Conservation (phyloP, 2,329 filamentous ascomycete species). For the Blumeriella jaapii region DNA sequence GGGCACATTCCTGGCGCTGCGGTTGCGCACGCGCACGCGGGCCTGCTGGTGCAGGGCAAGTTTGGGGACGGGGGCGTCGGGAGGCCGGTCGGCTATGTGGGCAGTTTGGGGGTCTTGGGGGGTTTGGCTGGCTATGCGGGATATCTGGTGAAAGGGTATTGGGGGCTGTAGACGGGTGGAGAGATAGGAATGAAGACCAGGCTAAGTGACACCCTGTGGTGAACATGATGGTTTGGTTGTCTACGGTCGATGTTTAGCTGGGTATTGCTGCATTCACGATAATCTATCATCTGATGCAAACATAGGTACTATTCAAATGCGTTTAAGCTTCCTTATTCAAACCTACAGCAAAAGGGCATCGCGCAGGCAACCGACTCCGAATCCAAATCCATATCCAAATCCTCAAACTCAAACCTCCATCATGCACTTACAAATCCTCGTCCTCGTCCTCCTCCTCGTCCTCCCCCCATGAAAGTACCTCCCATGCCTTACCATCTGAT, state of each 20-base stretch:
- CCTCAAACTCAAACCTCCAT: no score
- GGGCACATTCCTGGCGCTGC: slow-evolving; percentile 9
- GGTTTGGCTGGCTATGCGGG: slow-evolving; percentile 10
- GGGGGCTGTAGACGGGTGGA: slow-evolving; percentile 11
- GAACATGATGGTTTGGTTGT: no score
- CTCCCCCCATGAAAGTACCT: slow-evolving; percentile 18
- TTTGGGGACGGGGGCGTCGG: slow-evolving; percentile 12
- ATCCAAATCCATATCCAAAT: no score
- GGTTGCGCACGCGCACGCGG: slow-evolving; percentile 10
- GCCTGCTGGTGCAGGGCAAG: slow-evolving; percentile 8
- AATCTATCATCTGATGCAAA: no score
- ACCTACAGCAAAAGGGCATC: background rate
- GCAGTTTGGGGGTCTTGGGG: slow-evolving; percentile 8
- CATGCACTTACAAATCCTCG: no score
- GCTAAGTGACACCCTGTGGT: no score
- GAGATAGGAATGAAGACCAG: no score
- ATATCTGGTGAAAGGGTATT: slow-evolving; percentile 12
- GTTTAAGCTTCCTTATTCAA: background rate
- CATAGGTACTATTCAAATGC: no score
- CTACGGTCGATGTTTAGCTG: no score
- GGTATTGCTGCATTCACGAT: no score
- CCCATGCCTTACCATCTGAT: slow-evolving; percentile 12
- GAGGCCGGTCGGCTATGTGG: slow-evolving; percentile 13
- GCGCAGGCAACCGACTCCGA: no score
- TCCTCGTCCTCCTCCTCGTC: no score